Percentiles rank a stretch among this genome's conserved stretches.
Conservation (phyloP, 2,329 filamentous ascomycete species). For the Fusarium acutatum region DNA sequence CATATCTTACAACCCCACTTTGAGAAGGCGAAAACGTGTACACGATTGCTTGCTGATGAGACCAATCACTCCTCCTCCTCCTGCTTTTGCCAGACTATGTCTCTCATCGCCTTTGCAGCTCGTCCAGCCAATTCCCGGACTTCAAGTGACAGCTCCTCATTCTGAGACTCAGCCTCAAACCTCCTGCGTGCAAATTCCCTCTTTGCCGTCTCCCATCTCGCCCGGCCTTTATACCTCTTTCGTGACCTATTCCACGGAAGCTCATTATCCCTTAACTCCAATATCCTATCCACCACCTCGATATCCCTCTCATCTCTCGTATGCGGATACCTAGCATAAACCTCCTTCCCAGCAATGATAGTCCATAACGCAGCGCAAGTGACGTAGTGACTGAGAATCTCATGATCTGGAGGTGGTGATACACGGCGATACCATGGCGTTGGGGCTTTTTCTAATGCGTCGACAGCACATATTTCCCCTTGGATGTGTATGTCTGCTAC, state of each 20-base stretch:
- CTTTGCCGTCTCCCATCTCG: conserved; percentile 6
- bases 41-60: accelerated
- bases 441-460: not conserved
- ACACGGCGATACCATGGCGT: not conserved
- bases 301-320: conserved; percentile 3
- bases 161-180: not conserved
- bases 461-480: not conserved
- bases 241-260: conserved; percentile 6
- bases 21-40: not conserved
- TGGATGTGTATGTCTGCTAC: not conserved
- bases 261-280: not conserved
- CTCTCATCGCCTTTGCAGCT: not conserved
- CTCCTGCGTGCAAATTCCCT: not conserved
- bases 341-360: not conserved
- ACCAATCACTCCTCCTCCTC: accelerated
- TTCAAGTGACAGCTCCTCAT: accelerated
- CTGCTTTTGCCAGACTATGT: not conserved
- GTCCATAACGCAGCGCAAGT: not conserved
- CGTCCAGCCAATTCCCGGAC: not conserved
- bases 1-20: not conserved
- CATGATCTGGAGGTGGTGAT: not conserved
- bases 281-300: not conserved
- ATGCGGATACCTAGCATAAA: not conserved
- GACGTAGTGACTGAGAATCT: not conserved
- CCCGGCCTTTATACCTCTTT: not conserved